Evolutionary conservation across 768 basidiomycete genomes (phyloP).

Genomic region (Rubroboletus pulcherrimus): DNA sequence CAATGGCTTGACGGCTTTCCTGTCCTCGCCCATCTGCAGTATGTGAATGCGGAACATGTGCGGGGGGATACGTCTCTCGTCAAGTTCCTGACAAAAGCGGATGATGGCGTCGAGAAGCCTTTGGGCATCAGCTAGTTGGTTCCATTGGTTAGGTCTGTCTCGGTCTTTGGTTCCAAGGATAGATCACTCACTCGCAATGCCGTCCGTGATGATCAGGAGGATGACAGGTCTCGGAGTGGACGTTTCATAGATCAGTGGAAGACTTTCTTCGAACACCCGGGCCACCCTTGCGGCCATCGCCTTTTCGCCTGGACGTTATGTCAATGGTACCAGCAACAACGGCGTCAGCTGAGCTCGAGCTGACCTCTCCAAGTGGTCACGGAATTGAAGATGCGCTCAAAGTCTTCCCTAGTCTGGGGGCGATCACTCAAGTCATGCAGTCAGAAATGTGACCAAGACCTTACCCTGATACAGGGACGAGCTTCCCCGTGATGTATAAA

Average conservation of each 20-base stretch:
- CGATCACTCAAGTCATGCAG: neutral
- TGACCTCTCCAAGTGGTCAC: constrained; percentile 17
- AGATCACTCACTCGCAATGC: constrained; percentile 13
- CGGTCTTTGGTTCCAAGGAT: neutral
- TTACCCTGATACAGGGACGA: constrained; percentile 8
- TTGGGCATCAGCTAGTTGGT: constrained; percentile 11
- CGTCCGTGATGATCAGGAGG: constrained; percentile 22
- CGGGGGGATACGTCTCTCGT: constrained; percentile 2
- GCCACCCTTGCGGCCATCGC: constrained; percentile 15
- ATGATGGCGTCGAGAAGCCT: constrained; percentile 10
- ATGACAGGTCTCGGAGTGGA: constrained; percentile 5
- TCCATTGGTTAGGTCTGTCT: neutral
- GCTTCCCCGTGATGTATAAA: constrained; percentile 14
- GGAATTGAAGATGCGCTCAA: constrained; percentile 19
- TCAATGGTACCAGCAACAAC: neutral
- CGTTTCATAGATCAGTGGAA: constrained; percentile 2
- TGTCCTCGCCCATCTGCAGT: constrained; percentile 23
- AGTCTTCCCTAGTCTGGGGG: constrained; percentile 15
- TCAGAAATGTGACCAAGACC: neutral
- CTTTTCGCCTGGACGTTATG: constrained; percentile 11
- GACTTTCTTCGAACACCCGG: constrained; percentile 18
- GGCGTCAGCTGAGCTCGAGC: neutral
- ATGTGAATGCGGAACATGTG: constrained; percentile 25
- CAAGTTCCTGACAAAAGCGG: constrained; percentile 8
- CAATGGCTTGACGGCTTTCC: constrained; percentile 21